Conservation (phyloP, 75 land plant species). For the Larix kaempferi region DNA sequence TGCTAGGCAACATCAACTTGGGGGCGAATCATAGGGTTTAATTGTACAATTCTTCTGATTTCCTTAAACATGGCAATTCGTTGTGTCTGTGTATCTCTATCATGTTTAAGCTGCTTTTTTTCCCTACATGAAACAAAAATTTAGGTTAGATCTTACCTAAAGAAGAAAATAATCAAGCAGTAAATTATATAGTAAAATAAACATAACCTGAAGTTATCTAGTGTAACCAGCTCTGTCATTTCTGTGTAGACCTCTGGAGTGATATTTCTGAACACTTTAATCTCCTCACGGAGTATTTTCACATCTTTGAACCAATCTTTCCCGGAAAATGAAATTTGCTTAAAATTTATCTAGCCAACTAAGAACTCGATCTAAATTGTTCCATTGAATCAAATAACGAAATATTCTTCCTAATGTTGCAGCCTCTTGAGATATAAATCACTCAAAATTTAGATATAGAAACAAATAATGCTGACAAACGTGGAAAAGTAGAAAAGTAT, state of each 20-base stretch:
- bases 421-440: no score
- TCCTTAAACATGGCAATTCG: background rate
- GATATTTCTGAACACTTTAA: conserved; percentile 13
- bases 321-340: no score
- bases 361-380: background rate
- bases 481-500: no score
- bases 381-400: background rate
- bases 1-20: background rate
- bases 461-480: no score
- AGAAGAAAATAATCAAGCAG: no score
- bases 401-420: no score
- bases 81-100: conserved; percentile 4
- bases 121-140: background rate
- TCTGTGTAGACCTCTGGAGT: conserved; percentile 5
- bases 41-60: background rate
- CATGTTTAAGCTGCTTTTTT: background rate
- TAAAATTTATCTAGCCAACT: no score
- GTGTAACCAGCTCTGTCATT: conserved; percentile 13
- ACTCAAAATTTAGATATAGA: no score
- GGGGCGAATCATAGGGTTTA: background rate
- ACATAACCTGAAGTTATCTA: conserved; percentile 14
- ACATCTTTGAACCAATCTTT: no score
- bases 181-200: background rate
- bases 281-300: background rate
- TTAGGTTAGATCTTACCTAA: background rate